Conservation (phyloP, 2,329 filamentous ascomycete species). For the Trichoderma sp. region DNA sequence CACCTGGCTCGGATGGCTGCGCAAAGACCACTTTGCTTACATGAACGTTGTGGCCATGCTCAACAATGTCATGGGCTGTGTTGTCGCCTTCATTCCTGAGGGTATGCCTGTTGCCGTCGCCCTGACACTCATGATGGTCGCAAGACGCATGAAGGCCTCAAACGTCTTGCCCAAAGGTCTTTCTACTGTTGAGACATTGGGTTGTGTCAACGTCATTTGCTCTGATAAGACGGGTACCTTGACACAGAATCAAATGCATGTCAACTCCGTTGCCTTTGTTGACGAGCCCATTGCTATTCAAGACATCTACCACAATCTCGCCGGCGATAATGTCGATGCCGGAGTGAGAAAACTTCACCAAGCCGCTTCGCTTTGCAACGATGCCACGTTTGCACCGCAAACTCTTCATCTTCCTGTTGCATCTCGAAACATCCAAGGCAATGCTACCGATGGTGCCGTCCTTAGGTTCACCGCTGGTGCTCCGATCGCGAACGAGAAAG, state of each 20-base stretch:
- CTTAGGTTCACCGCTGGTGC: slow-evolving; percentile 40
- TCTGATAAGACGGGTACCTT: slow-evolving; percentile 47
- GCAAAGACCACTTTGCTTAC: slow-evolving; percentile 38
- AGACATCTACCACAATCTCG: slow-evolving; percentile 30
- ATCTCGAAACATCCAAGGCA: slow-evolving; percentile 41
- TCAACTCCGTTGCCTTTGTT: slow-evolving; percentile 41
- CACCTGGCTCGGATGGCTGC: slow-evolving; percentile 47
- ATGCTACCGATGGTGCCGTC: slow-evolving; percentile 46
- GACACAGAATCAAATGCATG: slow-evolving; percentile 48
- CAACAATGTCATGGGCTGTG: slow-evolving; percentile 48
- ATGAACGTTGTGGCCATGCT: slow-evolving; percentile 47
- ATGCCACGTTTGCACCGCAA: slow-evolving; percentile 44
- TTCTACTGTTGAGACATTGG: slow-evolving; percentile 45
- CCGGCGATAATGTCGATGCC: slow-evolving; percentile 21
- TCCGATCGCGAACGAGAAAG: slow-evolving; percentile 26
- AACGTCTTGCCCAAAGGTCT: slow-evolving; percentile 46
- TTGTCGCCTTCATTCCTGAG: slow-evolving; percentile 44
- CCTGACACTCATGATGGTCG: slow-evolving; percentile 45
- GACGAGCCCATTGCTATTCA: slow-evolving; percentile 34
- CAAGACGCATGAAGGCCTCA: slow-evolving; percentile 44
- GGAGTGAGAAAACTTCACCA: slow-evolving; percentile 31
- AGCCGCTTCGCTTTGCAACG: slow-evolving; percentile 43
- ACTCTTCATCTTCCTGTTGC: slow-evolving; percentile 38
- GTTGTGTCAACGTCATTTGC: slow-evolving; percentile 47
- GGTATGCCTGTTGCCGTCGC: slow-evolving; percentile 44